These are phyloP conservation scores for Byssoonygena ceratinophila DNA, from an alignment of 2,329 filamentous ascomycete species.

Conservation along the genomic window DNA sequence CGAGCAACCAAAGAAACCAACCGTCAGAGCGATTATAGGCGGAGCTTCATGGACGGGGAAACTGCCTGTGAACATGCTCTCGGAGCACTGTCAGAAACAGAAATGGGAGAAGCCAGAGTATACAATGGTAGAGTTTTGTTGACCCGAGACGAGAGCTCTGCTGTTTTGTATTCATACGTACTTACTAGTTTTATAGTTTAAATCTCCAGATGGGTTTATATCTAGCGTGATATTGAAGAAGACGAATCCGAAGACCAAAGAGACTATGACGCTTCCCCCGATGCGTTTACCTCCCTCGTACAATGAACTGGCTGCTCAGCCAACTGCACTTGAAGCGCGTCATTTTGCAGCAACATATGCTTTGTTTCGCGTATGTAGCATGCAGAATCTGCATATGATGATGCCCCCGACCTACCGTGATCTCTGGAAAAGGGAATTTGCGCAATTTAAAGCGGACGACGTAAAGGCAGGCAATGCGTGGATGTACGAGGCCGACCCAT, in stretches of 20 bases:
- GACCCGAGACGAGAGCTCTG: background rate
- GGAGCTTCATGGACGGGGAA: slow-evolving; percentile 97
- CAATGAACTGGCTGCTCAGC: slow-evolving; percentile 62
- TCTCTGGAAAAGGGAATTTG: slow-evolving; percentile 82
- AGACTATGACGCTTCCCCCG: slow-evolving; percentile 62
- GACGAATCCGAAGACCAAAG: slow-evolving; percentile 70
- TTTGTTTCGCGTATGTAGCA: slow-evolving; percentile 82
- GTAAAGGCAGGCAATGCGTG: slow-evolving; percentile 65
- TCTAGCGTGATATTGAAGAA: slow-evolving; percentile 68
- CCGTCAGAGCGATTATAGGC: slow-evolving; percentile 69
- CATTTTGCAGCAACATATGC: slow-evolving; percentile 90
- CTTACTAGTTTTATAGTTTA: slow-evolving; percentile 39
- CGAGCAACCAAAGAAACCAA: slow-evolving; percentile 47
- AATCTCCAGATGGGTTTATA: slow-evolving; percentile 62
- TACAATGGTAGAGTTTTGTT: slow-evolving; percentile 50
- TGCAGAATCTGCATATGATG: slow-evolving; percentile 92
- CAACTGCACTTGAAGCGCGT: slow-evolving; percentile 76
- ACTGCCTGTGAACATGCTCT: slow-evolving; percentile 81
- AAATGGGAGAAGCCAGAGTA: slow-evolving; percentile 94
- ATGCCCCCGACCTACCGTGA: slow-evolving; percentile 81
- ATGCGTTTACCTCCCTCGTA: slow-evolving; percentile 70
- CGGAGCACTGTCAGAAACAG: slow-evolving; percentile 90
- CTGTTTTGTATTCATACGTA: slow-evolving; percentile 6
- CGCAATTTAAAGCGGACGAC: slow-evolving; percentile 69
- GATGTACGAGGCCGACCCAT: slow-evolving; percentile 95